Evolutionary conservation across 495 filamentous ascomycete genomes (phyloP).

Genomic region (Penicillium odoratum): DNA sequence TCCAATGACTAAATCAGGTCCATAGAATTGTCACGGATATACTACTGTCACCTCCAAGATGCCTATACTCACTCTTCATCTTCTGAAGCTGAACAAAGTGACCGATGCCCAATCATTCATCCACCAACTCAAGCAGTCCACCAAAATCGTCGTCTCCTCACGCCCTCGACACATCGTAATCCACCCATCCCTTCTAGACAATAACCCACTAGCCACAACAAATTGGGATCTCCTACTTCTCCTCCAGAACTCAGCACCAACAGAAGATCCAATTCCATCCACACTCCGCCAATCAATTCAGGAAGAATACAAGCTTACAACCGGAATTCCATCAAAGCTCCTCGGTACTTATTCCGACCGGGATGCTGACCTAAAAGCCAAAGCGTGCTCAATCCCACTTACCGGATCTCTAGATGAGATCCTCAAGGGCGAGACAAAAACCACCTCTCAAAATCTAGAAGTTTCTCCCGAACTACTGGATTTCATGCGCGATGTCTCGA

Average conservation of each 20-base stretch:
- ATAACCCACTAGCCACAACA: constrained; percentile 43
- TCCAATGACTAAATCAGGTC: neutral
- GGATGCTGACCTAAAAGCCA: constrained; percentile 49
- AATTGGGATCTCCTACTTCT: constrained; percentile 62
- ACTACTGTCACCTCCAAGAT: constrained; percentile 23
- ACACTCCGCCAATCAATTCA: constrained; percentile 31
- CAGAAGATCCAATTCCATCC: constrained; percentile 33
- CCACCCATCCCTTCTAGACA: constrained; percentile 51
- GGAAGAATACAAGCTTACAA: constrained; percentile 47
- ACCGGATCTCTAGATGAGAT: constrained; percentile 38
- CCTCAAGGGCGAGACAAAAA: constrained; percentile 27
- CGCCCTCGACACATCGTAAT: constrained; percentile 47
- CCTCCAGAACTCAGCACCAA: constrained; percentile 28
- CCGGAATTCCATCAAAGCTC: constrained; percentile 56
- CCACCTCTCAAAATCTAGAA: constrained; percentile 54
- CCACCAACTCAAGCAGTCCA: constrained; percentile 20
- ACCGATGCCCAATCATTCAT: constrained; percentile 28
- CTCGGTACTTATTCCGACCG: constrained; percentile 43
- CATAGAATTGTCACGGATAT: neutral
- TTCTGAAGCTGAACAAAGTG: constrained; percentile 37
- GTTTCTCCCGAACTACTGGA: constrained; percentile 47
- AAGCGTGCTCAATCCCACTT: constrained; percentile 32
- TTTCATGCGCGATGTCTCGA: constrained; percentile 45
- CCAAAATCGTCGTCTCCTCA: constrained; percentile 49
- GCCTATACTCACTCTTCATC: constrained; percentile 48